Base-by-base conservation (phyloP, 192 early-diverging fungal species). In the Entomortierella lignicola region DNA sequence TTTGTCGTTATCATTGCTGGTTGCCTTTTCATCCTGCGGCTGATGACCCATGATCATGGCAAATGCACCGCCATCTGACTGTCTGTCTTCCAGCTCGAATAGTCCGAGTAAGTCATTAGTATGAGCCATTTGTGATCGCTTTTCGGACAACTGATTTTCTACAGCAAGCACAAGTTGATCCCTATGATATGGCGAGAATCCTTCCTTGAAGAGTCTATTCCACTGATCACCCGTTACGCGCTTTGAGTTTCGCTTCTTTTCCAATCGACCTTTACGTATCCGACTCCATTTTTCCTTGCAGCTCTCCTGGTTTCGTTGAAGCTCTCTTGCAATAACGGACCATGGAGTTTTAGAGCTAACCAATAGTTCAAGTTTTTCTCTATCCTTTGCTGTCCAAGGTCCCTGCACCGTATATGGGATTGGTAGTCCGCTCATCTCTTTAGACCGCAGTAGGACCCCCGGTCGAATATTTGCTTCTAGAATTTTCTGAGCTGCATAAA, bases 211-310 rank as follows among this genome's bases (percentile, higher is more conserved):
- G 1, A 79, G 63, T 13, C 48, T 61, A 17, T 11, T 66, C 51
- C 66, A 62, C 23, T 55, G 66, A 10, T 32, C 50, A 5, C 55
- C 31, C 31, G 43, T 61, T n/a, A 70, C 25, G 15, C 58, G 63
- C n/a, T 52, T 44, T n/a, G 55, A 69, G 4, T 32, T n/a, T 15
- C 55, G 59, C 23, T 8, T 44, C n/a, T 52, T 27, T 8, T 69
- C 32, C 25, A 44, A 12, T 8, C 51, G 61, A 20, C 48, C 44
- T 26, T 59, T 52, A 42, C 53, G 62, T 3, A 79, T 79, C 55
- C 66, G 53, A 15, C 26, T n/a, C 62, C 67, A 79, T 27, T 79
- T 79, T 27, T 70, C 68, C 55, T 79, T 79, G 32, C 75, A 79
- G 15, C 66, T 79, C 8, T 60, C 37, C 17, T 64, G 66, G 12